These are phyloP conservation scores for Fusarium nanum DNA, from an alignment of 2,329 filamentous ascomycete species.

Conservation along the genomic window DNA sequence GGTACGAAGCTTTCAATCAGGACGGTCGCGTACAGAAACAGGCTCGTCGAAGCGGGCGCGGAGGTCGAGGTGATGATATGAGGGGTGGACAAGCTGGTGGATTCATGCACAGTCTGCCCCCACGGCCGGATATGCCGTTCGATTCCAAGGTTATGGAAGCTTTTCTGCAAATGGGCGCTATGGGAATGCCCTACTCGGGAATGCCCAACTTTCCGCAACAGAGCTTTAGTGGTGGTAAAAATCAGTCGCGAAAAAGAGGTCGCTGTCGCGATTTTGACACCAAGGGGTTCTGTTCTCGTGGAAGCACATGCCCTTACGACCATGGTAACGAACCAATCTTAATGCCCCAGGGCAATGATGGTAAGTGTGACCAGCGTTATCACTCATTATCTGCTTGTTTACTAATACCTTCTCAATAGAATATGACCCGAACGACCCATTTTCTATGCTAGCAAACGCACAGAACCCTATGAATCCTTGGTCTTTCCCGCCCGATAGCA, in stretches of 20 bases:
- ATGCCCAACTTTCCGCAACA: conserved; percentile 56
- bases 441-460: conserved; percentile 37
- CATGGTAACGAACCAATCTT: conserved; percentile 68
- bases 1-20: conserved; percentile 42
- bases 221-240: conserved; percentile 40
- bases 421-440: conserved; percentile 51
- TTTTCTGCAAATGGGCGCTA: conserved; percentile 70
- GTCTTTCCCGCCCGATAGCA: conserved; percentile 42
- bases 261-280: conserved; percentile 78
- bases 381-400: background rate
- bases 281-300: conserved; percentile 77
- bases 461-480: conserved; percentile 37
- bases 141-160: conserved; percentile 71
- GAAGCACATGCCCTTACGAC: conserved; percentile 75
- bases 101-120: conserved; percentile 32
- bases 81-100: conserved; percentile 34
- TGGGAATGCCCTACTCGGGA: conserved; percentile 57
- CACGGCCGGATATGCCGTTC: conserved; percentile 55
- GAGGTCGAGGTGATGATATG: conserved; percentile 43
- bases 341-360: conserved; percentile 49
- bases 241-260: conserved; percentile 54
- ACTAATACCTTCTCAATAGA: conserved; percentile 43
- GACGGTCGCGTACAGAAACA: conserved; percentile 68
- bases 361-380: conserved; percentile 30
- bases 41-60: conserved; percentile 63